Base-by-base conservation (phyloP, 2,329 filamentous ascomycete species). In the Gremmenia infestans region DNA sequence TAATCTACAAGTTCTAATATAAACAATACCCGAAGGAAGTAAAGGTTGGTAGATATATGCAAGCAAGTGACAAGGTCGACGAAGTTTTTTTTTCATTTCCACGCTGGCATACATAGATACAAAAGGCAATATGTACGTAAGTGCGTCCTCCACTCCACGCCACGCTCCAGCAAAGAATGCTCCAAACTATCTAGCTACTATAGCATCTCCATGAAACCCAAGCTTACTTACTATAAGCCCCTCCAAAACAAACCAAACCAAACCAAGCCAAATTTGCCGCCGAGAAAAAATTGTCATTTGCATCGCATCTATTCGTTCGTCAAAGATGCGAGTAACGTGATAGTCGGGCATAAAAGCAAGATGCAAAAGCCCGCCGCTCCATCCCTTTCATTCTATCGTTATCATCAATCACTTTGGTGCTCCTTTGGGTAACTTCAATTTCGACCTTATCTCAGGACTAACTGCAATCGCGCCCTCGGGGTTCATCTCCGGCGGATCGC, bases 401-500 rank as follows among this genome's bases (percentile, higher is more conserved):
- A 28, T 28, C 25, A 28, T 28, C 25, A 28, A 28, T 57, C 48
- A 62, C 48, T 60, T 63, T 4, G 19, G 42, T 14, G 54, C 54
- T 15, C 53, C 57, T 46, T 64, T 54, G 25, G 61, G 62, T 42
- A 65, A 56, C 43, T 62, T 54, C 50, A 62, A 52, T 36, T 57
- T 63, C 36, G 56, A 56, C 50, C 53, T 57, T 17, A 56, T 60
- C 15, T 62, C 59, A 6, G 63, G 59, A 48, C 53, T 55, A 19
- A 47, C 51, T 7, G 59, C 60, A 39, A 57, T 55, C 2, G 56
- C 49, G 9, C 52, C 56, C 19, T 55, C 39, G 14, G 60, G n/a
- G 56, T 62, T 52, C 37, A 64, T 47, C 53, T 66, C 63, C 8
- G 59, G 57, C n/a, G 32, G 48, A 48, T 64, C 62, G n/a, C 63